phyloP scores from a whole-genome alignment of 805 yeast species.

The Teunomyces tritomae region DNA sequence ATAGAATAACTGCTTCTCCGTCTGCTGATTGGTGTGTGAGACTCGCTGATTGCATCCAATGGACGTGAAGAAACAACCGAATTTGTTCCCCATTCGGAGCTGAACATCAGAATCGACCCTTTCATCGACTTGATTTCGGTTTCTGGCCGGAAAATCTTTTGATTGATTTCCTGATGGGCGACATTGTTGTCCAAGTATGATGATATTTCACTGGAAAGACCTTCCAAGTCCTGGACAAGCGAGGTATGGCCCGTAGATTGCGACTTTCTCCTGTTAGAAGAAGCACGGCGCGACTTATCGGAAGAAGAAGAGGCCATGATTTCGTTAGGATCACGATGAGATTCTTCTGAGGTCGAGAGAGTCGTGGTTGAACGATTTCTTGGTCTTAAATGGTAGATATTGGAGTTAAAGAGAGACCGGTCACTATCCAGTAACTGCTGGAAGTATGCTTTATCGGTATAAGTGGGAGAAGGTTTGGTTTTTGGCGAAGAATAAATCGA shows the following conservation, averaged over 20 bases:
- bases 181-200: constrained; percentile 9
- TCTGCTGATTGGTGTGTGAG: neutral
- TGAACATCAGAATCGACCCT: constrained; percentile 16
- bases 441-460: constrained; percentile 19
- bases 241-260: constrained; percentile 28
- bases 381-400: constrained; percentile 28
- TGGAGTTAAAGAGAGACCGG: constrained; percentile 12
- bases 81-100: constrained; percentile 3
- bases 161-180: neutral
- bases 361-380: constrained; percentile 32
- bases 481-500: neutral
- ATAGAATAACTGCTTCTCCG: neutral
- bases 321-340: neutral
- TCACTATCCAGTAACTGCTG: constrained; percentile 11
- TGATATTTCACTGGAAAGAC: constrained; percentile 25
- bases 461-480: neutral
- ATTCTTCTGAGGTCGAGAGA: constrained; percentile 20
- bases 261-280: constrained; percentile 11
- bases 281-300: constrained; percentile 1
- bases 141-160: constrained; percentile 3
- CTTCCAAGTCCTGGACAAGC: constrained; percentile 26
- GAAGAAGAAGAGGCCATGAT: neutral
- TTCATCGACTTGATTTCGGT: constrained; percentile 20
- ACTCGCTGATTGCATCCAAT: neutral
- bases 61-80: neutral